Evolutionary conservation across 345 rosid genomes (phyloP).

Genomic region (Populus nigra): DNA sequence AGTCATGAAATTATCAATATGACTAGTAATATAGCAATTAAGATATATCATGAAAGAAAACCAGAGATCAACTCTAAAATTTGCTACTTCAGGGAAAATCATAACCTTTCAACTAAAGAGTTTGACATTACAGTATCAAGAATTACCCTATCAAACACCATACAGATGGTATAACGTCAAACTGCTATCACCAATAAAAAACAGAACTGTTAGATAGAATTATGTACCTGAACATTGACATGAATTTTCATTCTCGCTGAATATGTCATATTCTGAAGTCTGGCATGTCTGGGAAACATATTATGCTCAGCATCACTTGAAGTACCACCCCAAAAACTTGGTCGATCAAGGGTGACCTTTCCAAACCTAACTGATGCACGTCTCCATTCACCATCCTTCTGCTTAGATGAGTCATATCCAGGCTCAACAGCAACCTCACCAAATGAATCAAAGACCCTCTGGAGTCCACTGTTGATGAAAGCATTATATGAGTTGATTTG

Average conservation of each 20-base stretch:
- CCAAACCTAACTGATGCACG: constrained; percentile 65
- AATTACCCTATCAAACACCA: neutral
- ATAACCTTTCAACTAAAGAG: neutral
- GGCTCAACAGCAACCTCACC: constrained; percentile 69
- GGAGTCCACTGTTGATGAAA: constrained; percentile 62
- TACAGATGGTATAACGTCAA: neutral
- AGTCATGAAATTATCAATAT: neutral
- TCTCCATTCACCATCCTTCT: constrained; percentile 60
- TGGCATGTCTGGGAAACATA: constrained; percentile 68
- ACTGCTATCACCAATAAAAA: neutral
- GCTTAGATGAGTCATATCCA: constrained; percentile 62
- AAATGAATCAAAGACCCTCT: constrained; percentile 55
- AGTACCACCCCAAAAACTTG: constrained; percentile 46
- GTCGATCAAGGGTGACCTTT: constrained; percentile 52
- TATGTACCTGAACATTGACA: constrained; percentile 59
- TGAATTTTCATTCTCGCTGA: constrained; percentile 63
- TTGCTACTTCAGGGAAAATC: neutral
- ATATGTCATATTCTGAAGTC: constrained; percentile 94
- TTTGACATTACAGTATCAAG: neutral
- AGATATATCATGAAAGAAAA: neutral
- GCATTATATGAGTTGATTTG: constrained; percentile 78
- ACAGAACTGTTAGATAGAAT: neutral
- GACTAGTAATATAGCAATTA: neutral
- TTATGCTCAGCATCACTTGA: constrained; percentile 35
- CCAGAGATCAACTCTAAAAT: no score